Base-by-base conservation (phyloP, 2,329 filamentous ascomycete species). In the Diaporthe longicolla region DNA sequence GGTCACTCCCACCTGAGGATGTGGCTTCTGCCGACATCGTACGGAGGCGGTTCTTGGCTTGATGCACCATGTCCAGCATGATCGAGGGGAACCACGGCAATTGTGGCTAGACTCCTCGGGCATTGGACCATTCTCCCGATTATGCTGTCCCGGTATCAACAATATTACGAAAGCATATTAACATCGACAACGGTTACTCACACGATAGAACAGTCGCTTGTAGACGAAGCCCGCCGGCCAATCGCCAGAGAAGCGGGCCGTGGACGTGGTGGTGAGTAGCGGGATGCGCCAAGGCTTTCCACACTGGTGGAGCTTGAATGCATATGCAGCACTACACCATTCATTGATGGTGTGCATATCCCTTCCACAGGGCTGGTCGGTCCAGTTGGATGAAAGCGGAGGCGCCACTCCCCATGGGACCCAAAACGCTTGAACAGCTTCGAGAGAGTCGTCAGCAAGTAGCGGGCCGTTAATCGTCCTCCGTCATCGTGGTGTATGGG, bases 31-130 rank as follows among this genome's bases (percentile, higher is more conserved):
- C 69, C 57, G 45, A 50, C 24, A 19, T 71, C 45, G 59, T 50
- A 63, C 45, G 58, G 70, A 59, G 70, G 70, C 70, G 45, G 70
- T 43, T 54, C 70, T 71, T 71, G 70, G 70, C 70, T 71, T 71
- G 57, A 55, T 48, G 70, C 70, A 63, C 59, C 32, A 55, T n/a
- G 57, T 61, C 48, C 32, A 71, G 69, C 69, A 43, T 63, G 45
- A 50, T 40, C 50, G 57, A 50, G 59, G 48, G 57, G 58, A 15
- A n/a, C 48, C 59, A 61, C 70, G 57, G 70, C 70, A 71, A 61
- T 54, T 61, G 70, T 55, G 58, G 45, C 57, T 32, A 68, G 70
- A 10, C 48, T 43, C 21, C 57, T 48, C 57, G 24, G 40, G 50
- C 8, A 63, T 43, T 32, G 50, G 48, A 55, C 7, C 43, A 26